Conservation (phyloP, 73 alveolate species). For the Halteria grandinella region DNA sequence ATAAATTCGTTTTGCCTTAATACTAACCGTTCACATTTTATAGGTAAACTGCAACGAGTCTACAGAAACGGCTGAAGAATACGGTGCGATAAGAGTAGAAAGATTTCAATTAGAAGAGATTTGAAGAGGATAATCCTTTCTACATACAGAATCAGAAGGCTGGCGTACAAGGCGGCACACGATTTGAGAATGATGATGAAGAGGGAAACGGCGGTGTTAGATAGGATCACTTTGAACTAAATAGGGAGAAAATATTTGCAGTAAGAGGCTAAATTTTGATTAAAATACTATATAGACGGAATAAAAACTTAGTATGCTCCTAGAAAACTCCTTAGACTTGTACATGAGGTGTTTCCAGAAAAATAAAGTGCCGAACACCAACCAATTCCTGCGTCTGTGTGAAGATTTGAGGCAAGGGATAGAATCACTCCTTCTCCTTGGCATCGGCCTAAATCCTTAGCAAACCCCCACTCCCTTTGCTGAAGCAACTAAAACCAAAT, state of each 20-base stretch:
- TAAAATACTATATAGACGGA: slow-evolving; percentile 33
- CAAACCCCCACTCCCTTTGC: background rate
- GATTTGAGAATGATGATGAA: too few relatives aligned
- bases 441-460: slow-evolving; percentile 26
- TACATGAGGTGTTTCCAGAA: slow-evolving; percentile 25
- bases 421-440: slow-evolving; percentile 25
- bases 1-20: background rate
- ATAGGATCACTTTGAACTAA: slow-evolving; percentile 1
- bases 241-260: slow-evolving; percentile 36
- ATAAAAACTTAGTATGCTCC: slow-evolving; percentile 9
- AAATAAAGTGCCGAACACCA: slow-evolving; percentile 24
- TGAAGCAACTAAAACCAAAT: background rate
- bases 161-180: background rate
- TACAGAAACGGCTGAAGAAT: slow-evolving; percentile 21
- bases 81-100: background rate
- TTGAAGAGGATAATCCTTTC: slow-evolving; percentile 42
- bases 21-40: too few relatives aligned
- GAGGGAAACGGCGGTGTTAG: background rate
- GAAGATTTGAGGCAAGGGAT: slow-evolving; percentile 30
- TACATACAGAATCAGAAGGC: slow-evolving; percentile 5
- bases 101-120: slow-evolving; percentile 16
- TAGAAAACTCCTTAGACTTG: slow-evolving; percentile 20
- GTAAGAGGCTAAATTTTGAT: background rate
- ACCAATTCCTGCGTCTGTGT: slow-evolving; percentile 20
- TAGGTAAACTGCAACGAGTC: background rate